Conservation (phyloP, 176 grass and related monocot genomes). For the Tillandsia fasciculata region DNA sequence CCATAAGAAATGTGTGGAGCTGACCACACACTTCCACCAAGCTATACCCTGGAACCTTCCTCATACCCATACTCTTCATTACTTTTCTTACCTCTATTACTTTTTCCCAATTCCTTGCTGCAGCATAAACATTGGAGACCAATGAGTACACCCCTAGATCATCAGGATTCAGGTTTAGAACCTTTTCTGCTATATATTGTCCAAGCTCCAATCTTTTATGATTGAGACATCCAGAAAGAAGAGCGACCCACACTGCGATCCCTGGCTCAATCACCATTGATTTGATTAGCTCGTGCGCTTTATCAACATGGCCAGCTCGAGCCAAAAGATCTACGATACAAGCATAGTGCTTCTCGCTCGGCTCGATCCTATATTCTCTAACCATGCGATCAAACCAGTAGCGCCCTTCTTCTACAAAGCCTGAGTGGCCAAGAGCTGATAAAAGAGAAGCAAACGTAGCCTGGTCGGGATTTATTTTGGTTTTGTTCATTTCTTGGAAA, state of each 20-base stretch:
- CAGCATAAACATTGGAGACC: constrained; percentile 43
- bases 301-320: constrained; percentile 46
- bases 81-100: constrained; percentile 42
- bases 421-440: constrained; percentile 53
- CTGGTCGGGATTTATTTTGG: constrained; percentile 28
- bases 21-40: constrained; percentile 29
- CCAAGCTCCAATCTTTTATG: constrained; percentile 55
- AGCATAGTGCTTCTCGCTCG: constrained; percentile 45
- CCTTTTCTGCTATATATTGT: constrained; percentile 29
- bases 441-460: constrained; percentile 61
- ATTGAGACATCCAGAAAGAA: constrained; percentile 56
- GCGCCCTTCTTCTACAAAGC: constrained; percentile 51
- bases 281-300: constrained; percentile 38
- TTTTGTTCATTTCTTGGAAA: constrained; percentile 38
- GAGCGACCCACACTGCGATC: constrained; percentile 36
- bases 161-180: constrained; percentile 39
- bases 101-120: constrained; percentile 48
- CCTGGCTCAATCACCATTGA: constrained; percentile 32
- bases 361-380: constrained; percentile 25
- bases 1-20: constrained; percentile 31
- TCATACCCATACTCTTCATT: constrained; percentile 36
- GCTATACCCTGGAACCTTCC: constrained; percentile 52
- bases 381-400: constrained; percentile 42
- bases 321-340: constrained; percentile 60
- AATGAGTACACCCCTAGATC: constrained; percentile 38